These are phyloP conservation scores for Apiosordaria backusii DNA, from an alignment of 495 filamentous ascomycete species.

Conservation along the genomic window DNA sequence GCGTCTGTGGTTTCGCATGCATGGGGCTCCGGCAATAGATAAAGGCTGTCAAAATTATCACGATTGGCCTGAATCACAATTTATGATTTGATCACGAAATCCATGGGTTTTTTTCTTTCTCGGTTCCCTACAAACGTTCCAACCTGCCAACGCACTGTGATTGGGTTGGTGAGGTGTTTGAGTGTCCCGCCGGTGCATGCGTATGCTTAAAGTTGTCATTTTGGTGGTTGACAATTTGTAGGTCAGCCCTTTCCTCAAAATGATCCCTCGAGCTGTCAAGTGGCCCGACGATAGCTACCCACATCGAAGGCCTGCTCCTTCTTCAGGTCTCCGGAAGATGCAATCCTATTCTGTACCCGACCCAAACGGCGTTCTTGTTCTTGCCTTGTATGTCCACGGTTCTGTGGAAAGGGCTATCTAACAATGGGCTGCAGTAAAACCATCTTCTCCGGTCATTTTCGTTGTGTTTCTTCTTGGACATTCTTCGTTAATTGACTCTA, in stretches of 20 bases:
- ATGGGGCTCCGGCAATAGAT: slow-evolving; percentile 49
- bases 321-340: not conserved
- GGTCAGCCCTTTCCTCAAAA: not conserved
- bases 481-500: not conserved
- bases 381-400: not conserved
- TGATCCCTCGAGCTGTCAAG: not conserved
- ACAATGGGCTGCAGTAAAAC: not conserved
- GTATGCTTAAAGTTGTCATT: too few relatives aligned
- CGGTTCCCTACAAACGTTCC: not conserved
- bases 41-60: slow-evolving; percentile 42
- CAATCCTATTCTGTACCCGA: not conserved
- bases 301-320: not conserved
- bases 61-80: slow-evolving; percentile 39
- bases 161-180: not conserved
- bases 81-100: slow-evolving; percentile 28
- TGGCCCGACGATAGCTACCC: not conserved
- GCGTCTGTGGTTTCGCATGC: slow-evolving; percentile 45
- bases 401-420: not conserved
- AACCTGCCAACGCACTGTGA: not conserved
- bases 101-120: not conserved
- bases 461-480: not conserved
- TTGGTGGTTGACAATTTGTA: not conserved
- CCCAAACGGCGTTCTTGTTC: not conserved
- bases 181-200: not conserved
- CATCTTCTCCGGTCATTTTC: not conserved